A percentile compares a stretch with the other conserved stretches of the same genome.
Evolutionary conservation across 257 asterid species (phyloP).

Genomic region (Linaria vulgaris): DNA sequence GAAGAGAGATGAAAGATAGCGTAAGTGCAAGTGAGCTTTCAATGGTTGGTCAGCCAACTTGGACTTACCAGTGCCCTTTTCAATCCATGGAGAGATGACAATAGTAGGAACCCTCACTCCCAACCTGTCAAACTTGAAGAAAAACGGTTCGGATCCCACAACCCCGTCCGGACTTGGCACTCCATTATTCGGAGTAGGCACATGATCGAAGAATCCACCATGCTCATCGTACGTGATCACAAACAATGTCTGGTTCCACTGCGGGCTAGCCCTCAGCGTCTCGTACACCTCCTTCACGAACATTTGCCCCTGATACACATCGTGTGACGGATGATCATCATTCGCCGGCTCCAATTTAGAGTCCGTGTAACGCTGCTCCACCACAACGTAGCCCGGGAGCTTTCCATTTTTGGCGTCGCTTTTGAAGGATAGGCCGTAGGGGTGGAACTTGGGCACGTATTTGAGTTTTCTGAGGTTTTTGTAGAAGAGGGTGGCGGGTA

Average conservation of each 20-base stretch:
- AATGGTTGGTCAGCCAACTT: too few species aligned
- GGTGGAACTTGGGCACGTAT: constrained; percentile 50
- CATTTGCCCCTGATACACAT: constrained; percentile 79
- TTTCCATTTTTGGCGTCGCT: constrained; percentile 61
- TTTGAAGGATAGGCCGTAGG: constrained; percentile 56
- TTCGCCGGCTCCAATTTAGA: constrained; percentile 62
- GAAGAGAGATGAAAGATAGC: too few species aligned
- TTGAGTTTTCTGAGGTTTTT: constrained; percentile 66
- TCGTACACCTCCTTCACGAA: constrained; percentile 94
- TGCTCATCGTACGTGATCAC: constrained; percentile 90
- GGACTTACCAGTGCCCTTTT: constrained; percentile 64
- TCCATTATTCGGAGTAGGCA: constrained; percentile 59
- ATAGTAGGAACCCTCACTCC: constrained; percentile 88
- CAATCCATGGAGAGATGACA: constrained; percentile 71
- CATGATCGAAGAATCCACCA: constrained; percentile 89
- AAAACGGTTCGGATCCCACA: constrained; percentile 73
- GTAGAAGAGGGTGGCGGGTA: constrained; percentile 79
- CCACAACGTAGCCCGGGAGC: constrained; percentile 68
- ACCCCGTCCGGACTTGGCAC: constrained; percentile 83
- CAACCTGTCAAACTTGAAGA: constrained; percentile 67
- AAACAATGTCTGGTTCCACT: constrained; percentile 72
- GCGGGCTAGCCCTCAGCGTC: constrained; percentile 71
- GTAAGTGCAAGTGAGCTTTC: too few species aligned
- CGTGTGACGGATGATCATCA: constrained; percentile 94
- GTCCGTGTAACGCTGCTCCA: constrained; percentile 89